These are phyloP conservation scores for Calophaca sinica DNA, from an alignment of 306 rosid genomes.

Conservation along the genomic window DNA sequence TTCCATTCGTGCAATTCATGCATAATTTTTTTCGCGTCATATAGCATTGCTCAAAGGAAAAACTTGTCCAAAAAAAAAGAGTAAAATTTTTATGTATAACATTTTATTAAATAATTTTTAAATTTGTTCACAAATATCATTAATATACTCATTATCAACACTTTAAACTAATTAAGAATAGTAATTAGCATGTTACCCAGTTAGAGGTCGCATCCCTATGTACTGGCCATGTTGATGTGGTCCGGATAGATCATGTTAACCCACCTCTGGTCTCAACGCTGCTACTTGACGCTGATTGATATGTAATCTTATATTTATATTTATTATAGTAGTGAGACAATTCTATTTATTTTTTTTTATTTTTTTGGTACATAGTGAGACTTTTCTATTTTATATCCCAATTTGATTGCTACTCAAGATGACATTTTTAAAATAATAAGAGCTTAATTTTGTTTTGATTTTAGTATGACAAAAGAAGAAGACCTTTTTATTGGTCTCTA, in stretches of 20 bases:
- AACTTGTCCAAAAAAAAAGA: background rate
- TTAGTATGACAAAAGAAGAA: too few relatives aligned
- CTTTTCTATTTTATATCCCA: too few relatives aligned
- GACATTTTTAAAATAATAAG: too few relatives aligned
- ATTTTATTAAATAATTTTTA: background rate
- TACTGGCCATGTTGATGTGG: slow-evolving; percentile 23
- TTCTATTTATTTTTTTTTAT: too few relatives aligned
- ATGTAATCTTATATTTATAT: background rate
- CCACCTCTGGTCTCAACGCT: background rate
- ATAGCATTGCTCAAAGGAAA: too few relatives aligned
- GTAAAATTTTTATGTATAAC: background rate
- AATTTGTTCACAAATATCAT: background rate
- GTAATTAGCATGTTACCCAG: slow-evolving; percentile 20
- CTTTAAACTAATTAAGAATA: background rate
- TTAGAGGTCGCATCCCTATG: slow-evolving; percentile 40
- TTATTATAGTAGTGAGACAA: too few relatives aligned
- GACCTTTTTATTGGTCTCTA: too few relatives aligned
- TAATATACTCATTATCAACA: background rate
- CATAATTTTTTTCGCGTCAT: too few relatives aligned
- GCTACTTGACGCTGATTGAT: slow-evolving; percentile 11
- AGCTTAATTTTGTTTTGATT: too few relatives aligned
- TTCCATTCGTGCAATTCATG: too few relatives aligned
- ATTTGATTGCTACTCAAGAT: too few relatives aligned
- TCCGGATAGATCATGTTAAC: slow-evolving; percentile 27
- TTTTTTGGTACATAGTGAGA: too few relatives aligned